phyloP scores from a whole-genome alignment of 1,139 yeast species.

The Magnusiomyces tetraspermus region DNA sequence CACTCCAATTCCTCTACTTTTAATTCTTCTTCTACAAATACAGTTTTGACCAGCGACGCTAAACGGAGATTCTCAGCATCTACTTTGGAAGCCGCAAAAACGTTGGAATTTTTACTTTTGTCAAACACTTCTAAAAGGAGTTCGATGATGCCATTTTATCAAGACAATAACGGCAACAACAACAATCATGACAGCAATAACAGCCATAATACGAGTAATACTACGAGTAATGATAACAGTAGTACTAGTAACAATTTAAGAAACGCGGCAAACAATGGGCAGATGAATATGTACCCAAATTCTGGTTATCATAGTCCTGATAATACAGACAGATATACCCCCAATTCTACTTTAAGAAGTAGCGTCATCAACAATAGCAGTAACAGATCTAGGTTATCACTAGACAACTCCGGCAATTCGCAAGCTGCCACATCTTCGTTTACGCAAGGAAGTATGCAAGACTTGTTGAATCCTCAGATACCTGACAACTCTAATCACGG shows the following conservation, averaged over 20 bases:
- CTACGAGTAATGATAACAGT: too few relatives aligned
- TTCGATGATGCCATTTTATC: not conserved
- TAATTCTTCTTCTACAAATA: not conserved
- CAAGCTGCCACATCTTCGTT: too few relatives aligned
- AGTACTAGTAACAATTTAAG: too few relatives aligned
- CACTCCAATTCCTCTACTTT: too few relatives aligned
- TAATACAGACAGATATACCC: too few relatives aligned
- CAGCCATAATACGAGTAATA: too few relatives aligned
- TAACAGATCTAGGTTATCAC: not conserved
- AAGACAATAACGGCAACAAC: not conserved
- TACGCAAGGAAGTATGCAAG: not conserved
- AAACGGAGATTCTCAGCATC: not conserved
- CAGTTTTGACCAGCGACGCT: not conserved
- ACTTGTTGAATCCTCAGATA: not conserved
- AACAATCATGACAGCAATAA: not conserved
- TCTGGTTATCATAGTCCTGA: not conserved
- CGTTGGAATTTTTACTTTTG: not conserved
- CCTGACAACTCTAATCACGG: not conserved
- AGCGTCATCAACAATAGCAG: conserved; percentile 1
- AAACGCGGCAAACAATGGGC: too few relatives aligned
- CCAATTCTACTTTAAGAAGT: conserved; percentile 1
- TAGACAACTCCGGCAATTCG: too few relatives aligned
- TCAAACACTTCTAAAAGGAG: not conserved
- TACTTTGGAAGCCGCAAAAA: not conserved
- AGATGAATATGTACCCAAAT: not conserved